Evolutionary conservation across 306 rosid genomes (phyloP), one percentile per base, ranked within the genome.

Genomic region (Sophora flavescens): DNA sequence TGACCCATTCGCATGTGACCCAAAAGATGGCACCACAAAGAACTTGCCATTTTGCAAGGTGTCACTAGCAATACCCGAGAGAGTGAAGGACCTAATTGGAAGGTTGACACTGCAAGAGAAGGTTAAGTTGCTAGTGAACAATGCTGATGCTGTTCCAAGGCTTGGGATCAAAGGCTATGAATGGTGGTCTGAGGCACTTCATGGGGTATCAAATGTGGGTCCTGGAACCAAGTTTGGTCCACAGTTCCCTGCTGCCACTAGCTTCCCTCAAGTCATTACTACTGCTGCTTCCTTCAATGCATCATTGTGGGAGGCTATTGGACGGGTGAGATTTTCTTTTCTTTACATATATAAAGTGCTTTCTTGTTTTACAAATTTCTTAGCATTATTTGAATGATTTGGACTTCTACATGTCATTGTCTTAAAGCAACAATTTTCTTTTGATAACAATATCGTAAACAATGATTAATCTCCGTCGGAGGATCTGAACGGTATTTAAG

Each of bases 111-210:
- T 94, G 77, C 54, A 84, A 57, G 98, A 94, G 91, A 94, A 94
- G 80, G 95, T 90, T 0, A 67, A 59, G 58, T 62, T 94, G 77
- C 78, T 94, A 5, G 96, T 72, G 41, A 82, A 89, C 85, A 82
- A 64, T 84, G 97, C 98, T 0, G 87, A 87, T 12, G 88, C 88
- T 17, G 89, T 94, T 78, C 90, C 91, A 0, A 65, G 96, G 35
- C 77, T 94, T 10, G 97, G 98, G 39, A 91, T 94, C 50, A 80
- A 74, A 73, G 89, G 93, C 3, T 94, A 94, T 6, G 98, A 91
- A 65, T 94, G 98, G 98, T 94, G 98, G 98, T 91, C 97, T n/a
- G 98, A 93, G 83, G 98, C 93, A 18, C 97, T 93, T 58, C 98
- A 93, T 30, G 98, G 98, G 0, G 93, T 94, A 36, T 94, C 97